phyloP scores from a whole-genome alignment of 208 protist genomes.

The Trichomonas gallinae region DNA sequence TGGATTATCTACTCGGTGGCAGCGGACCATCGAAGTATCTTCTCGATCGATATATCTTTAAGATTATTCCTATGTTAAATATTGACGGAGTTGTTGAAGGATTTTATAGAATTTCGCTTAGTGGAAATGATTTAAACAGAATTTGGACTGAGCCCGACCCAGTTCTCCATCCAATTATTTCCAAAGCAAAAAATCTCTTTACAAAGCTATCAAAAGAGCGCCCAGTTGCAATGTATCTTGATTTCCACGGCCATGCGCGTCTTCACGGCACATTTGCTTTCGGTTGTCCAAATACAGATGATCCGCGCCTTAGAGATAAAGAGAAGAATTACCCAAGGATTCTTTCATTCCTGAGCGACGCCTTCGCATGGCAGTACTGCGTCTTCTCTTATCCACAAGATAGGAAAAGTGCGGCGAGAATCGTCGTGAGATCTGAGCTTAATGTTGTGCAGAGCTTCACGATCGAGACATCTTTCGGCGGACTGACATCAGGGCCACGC shows the following conservation, averaged over 20 bases:
- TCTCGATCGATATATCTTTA: neutral
- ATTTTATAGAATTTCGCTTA: constrained; percentile 81
- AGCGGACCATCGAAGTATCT: neutral
- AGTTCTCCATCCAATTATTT: constrained; percentile 35
- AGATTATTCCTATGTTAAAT: constrained; percentile 86
- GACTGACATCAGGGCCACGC: neutral
- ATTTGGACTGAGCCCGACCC: constrained; percentile 55
- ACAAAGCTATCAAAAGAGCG: neutral
- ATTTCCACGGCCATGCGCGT: neutral
- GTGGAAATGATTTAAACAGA: constrained; percentile 79
- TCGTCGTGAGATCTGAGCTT: neutral
- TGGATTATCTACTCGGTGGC: neutral
- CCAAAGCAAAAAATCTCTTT: neutral
- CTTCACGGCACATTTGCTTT: neutral
- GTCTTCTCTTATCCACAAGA: neutral
- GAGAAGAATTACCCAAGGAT: neutral
- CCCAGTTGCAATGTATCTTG: neutral
- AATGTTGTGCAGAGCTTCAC: neutral
- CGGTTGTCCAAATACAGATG: neutral
- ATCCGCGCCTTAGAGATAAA: neutral
- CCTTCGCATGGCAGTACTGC: neutral
- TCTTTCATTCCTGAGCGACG: neutral
- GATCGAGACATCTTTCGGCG: neutral
- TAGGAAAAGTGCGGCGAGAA: neutral
- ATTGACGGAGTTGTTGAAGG: constrained; percentile 88